Conservation (phyloP, 139 green algal species). For the Chara braunii region DNA sequence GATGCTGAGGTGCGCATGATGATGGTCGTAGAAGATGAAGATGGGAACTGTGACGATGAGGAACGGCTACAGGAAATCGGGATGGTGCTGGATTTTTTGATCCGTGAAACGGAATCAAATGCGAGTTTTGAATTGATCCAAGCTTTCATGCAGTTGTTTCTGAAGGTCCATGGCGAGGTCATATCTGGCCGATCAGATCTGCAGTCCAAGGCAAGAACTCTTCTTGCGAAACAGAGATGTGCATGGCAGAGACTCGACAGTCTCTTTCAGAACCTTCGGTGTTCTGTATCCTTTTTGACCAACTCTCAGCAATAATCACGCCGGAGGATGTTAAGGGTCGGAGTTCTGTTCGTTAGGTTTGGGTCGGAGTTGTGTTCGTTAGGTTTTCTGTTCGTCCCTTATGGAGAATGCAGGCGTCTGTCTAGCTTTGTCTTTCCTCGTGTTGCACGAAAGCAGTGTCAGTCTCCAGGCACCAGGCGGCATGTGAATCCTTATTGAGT, state of each 20-base stretch:
- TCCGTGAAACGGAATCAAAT: background rate
- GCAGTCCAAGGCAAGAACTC: slow-evolving; percentile 1
- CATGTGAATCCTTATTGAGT: too few species aligned
- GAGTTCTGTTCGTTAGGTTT: too few species aligned
- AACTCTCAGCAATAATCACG: too few species aligned
- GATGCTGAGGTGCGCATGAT: slow-evolving; percentile 33
- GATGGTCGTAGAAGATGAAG: slow-evolving; percentile 11
- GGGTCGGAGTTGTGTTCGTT: too few species aligned
- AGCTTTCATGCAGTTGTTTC: slow-evolving; percentile 11
- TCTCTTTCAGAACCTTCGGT: slow-evolving; percentile 33
- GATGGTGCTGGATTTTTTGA: slow-evolving; percentile 15
- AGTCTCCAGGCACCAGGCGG: too few species aligned
- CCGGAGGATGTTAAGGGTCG: too few species aligned
- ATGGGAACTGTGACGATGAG: background rate
- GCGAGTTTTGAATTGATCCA: slow-evolving; percentile 37
- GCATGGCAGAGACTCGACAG: slow-evolving; percentile 19
- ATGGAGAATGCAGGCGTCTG: too few species aligned
- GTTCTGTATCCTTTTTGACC: slow-evolving; percentile 21
- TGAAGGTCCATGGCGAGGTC: slow-evolving; percentile 38
- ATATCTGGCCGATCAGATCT: slow-evolving; percentile 8
- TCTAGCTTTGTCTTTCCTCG: too few species aligned
- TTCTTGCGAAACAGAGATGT: background rate
- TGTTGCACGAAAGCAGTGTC: too few species aligned
- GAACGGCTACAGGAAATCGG: slow-evolving; percentile 17
- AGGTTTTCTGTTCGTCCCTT: too few species aligned